These are phyloP conservation scores for Sergeia podlipaevii DNA, from an alignment of 208 protist species.

Conservation along the genomic window DNA sequence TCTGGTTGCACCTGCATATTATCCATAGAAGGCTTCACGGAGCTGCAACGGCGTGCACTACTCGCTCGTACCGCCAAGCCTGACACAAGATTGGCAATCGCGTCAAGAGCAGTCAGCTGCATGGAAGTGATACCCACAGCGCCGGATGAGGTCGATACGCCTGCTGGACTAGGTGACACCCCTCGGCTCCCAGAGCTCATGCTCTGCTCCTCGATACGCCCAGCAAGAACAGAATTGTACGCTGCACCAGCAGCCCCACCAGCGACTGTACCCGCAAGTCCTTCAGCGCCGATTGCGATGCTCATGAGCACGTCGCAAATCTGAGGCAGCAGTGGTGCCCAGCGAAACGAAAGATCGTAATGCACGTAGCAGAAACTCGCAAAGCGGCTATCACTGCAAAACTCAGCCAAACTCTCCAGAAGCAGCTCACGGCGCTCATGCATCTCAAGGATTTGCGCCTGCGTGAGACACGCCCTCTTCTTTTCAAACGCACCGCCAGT, in stretches of 20 bases:
- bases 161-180: no score
- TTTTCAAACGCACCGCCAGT: neutral
- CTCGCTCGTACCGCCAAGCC: constrained; percentile 14
- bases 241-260: neutral
- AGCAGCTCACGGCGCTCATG: constrained; percentile 75
- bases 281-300: no score
- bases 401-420: constrained; percentile 83
- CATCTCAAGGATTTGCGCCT: constrained; percentile 29
- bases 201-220: no score
- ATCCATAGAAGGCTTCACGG: no score
- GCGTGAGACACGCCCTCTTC: constrained; percentile 9
- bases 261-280: neutral
- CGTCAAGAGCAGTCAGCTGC: constrained; percentile 25
- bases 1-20: no score
- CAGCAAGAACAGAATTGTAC: no score
- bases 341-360: constrained; percentile 85
- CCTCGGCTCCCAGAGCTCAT: no score
- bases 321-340: constrained; percentile 53
- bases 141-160: neutral
- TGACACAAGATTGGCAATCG: constrained; percentile 25
- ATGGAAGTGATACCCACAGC: constrained; percentile 7
- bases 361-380: constrained; percentile 71
- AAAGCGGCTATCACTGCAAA: constrained; percentile 70
- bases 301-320: constrained; percentile 62
- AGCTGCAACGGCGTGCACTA: neutral